These are phyloP conservation scores for Capsella bursapastoris DNA, from an alignment of 345 rosid species.

Conservation along the genomic window DNA sequence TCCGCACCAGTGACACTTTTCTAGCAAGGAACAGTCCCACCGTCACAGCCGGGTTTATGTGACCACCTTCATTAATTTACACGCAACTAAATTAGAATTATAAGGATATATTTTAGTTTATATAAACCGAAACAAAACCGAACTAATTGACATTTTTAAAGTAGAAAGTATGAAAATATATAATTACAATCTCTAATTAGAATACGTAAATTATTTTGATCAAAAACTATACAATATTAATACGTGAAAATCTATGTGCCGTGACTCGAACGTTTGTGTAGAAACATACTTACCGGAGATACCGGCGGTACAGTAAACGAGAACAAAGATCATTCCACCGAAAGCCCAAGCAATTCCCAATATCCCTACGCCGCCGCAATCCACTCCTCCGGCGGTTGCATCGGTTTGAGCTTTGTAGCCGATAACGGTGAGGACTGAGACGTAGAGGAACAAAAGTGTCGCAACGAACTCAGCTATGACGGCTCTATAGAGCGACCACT, in stretches of 20 bases:
- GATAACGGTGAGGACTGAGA: conserved; percentile 75
- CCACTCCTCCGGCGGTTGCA: conserved; percentile 24
- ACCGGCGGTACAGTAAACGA: conserved; percentile 94
- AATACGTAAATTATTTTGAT: not conserved
- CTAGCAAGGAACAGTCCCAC: conserved; percentile 62
- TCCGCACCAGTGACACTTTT: conserved; percentile 58
- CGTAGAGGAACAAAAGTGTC: conserved; percentile 76
- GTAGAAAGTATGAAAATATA: not conserved
- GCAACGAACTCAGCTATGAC: conserved; percentile 85
- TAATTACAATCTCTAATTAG: not conserved
- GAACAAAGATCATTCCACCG: conserved; percentile 95
- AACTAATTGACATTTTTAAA: not conserved
- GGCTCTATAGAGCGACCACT: conserved; percentile 85
- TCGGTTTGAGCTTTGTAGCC: conserved; percentile 74
- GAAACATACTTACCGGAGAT: conserved; percentile 63
- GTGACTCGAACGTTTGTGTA: conserved; percentile 31
- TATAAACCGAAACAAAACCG: not conserved
- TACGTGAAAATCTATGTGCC: conserved; percentile 11
- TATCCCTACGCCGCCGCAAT: conserved; percentile 80
- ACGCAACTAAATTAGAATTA: not conserved
- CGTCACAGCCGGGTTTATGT: conserved; percentile 72
- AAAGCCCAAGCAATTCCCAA: conserved; percentile 97
- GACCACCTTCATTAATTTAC: conserved; percentile 52
- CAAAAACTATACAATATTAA: not conserved
- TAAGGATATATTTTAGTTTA: not conserved